phyloP scores from a whole-genome alignment of 805 yeast species.

The Pichia nanzhaoensis region DNA sequence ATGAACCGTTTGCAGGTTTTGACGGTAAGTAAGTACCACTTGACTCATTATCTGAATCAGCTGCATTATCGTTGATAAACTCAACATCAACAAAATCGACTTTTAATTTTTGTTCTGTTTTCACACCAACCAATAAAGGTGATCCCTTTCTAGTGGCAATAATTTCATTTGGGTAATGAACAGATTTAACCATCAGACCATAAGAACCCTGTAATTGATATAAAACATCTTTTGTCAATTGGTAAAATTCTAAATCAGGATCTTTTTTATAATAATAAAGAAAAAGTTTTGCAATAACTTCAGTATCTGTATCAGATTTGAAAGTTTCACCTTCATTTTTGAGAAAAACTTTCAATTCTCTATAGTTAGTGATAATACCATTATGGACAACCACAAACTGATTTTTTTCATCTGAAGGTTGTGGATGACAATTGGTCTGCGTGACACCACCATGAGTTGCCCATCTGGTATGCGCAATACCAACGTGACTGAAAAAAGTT shows the following conservation, averaged over 20 bases:
- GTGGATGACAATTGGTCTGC: slow-evolving; percentile 89
- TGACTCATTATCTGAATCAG: slow-evolving; percentile 25
- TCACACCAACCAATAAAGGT: slow-evolving; percentile 94
- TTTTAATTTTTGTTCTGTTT: slow-evolving; percentile 89
- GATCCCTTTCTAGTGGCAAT: slow-evolving; percentile 98
- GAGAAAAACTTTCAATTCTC: slow-evolving; percentile 81
- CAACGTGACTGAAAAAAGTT: slow-evolving; percentile 78
- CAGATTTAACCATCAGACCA: slow-evolving; percentile 87
- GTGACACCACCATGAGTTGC: slow-evolving; percentile 98
- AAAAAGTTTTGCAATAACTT: slow-evolving; percentile 92
- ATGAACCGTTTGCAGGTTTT: slow-evolving; percentile 14
- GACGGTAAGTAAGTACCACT: slow-evolving; percentile 15
- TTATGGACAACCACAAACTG: slow-evolving; percentile 94
- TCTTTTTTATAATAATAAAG: slow-evolving; percentile 83
- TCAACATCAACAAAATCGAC: slow-evolving; percentile 98
- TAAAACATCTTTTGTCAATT: slow-evolving; percentile 85
- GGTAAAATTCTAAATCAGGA: slow-evolving; percentile 77
- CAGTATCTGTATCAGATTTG: slow-evolving; percentile 95
- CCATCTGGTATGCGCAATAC: slow-evolving; percentile 99
- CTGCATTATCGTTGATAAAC: slow-evolving; percentile 58
- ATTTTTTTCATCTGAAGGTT: slow-evolving; percentile 72
- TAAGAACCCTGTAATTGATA: slow-evolving; percentile 96
- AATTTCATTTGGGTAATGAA: slow-evolving; percentile 91
- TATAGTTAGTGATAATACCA: slow-evolving; percentile 95
- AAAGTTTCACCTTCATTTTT: slow-evolving; percentile 72